Evolutionary conservation across 108 stramenopile genomes (phyloP), one percentile per base, ranked within the genome.

Genomic region (Parmales sp.): DNA sequence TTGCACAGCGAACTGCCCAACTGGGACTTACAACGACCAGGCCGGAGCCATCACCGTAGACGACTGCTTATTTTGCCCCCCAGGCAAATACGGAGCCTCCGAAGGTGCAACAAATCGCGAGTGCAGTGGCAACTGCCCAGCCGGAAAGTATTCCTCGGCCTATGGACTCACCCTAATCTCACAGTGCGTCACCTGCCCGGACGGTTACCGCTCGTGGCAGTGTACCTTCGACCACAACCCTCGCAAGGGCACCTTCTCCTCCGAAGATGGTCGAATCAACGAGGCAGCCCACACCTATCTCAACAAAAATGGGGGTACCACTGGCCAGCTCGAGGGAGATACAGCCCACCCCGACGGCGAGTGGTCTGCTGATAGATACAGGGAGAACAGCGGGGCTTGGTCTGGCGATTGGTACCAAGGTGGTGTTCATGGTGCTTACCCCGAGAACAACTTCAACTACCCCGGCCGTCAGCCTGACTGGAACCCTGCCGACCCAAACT

Each of bases 321-420:
- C 54, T 13, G 54, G 54, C 6, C 54, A 60, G 54, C 13, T 34
- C 3, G 18, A 18, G 31, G 29, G 31, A 16, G 31, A 28, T 16
- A 19, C 26, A 4, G 31, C 13, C 2, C 54, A 60, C 26, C 54
- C 54, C 4, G 54, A 60, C 54, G 54, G 54, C 29, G 54, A 60
- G 26, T 60, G 54, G 54, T 19, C n/a, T 34, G 54, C 54, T 28
- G 54, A 60, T 16, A 23, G 54, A 16, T 60, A 60, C 54, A n/a
- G n/a, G n/a, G n/a, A n/a, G n/a, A n/a, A n/a, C n/a, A 34, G 20
- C 49, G 49, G 49, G 13, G 49, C n/a, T 20, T 50, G 23, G 20
- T 6, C 49, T 50, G 49, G 49, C 11, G 41, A 8, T 43, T 43
- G 41, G 41, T 43, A 43, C 41, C 8, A 43, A 8, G 41, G 41